Evolutionary conservation across 2,329 filamentous ascomycete genomes (phyloP), one percentile per base, ranked within the genome.

Genomic region (Thyridium curvatum): DNA sequence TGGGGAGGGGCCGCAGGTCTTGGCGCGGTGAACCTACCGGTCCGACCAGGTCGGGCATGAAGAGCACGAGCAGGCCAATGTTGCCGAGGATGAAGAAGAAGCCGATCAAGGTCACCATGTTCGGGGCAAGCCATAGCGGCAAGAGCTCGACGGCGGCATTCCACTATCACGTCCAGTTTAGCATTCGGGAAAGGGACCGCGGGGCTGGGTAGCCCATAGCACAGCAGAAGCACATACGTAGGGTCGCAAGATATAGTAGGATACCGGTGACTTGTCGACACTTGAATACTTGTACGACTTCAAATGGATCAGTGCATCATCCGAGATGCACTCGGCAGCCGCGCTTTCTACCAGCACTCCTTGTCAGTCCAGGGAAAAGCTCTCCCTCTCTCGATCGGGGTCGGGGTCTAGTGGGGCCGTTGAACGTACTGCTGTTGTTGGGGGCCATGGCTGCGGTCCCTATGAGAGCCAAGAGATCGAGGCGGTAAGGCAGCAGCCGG

Each of bases 221-320:
- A 30, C 30, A 42, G 35, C 42, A 28, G 32, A 40, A 17, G 44
- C 33, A 67, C 84, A 61, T 84, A 97, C 93, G 70, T 95, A 98
- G 58, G 94, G 91, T 51, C 84, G 86, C 37, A 98, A 76, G 58
- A 98, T 86, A 64, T 97, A 94, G 62, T 90, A 79, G 41, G 93
- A 97, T 43, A 96, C 79, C 46, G 86, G 84, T 37, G 90, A 96
- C 66, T 95, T 91, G 72, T 98, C 93, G 63, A 98, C 89, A 54
- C 85, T 87, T 52, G 89, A 94, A 66, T 98, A 98, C 60, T 96
- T 94, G 80, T 98, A 98, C 43, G 84, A 82, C 65, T 89, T 93
- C 53, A 98, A 82, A 61, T 96, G 90, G 44, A 85, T 73, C 51
- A 98, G 77, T 39, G 88, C 88, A 55, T 97, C 89, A 54, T 95